Conservation (phyloP, 495 filamentous ascomycete species). For the Parmelia sp. region DNA sequence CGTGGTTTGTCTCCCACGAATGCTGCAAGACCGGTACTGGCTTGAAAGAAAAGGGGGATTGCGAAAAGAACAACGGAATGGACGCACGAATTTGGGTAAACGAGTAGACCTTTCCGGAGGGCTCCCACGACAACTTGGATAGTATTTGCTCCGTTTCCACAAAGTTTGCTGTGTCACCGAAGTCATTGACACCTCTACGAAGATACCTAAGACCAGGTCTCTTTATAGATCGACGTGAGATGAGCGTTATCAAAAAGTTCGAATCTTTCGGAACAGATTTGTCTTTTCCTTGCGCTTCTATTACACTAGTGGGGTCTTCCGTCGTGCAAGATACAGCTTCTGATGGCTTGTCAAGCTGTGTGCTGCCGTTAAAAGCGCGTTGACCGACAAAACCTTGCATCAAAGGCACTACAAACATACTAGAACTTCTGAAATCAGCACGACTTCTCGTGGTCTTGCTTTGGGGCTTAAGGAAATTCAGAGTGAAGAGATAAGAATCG, state of each 20-base stretch:
- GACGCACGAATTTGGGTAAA: constrained; percentile 83
- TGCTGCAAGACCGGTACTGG: constrained; percentile 76
- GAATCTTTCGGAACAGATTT: background rate
- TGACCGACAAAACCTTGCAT: constrained; percentile 97
- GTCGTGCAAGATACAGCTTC: constrained; percentile 9
- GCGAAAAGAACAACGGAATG: constrained; percentile 87
- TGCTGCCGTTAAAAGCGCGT: constrained; percentile 62
- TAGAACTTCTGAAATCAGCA: background rate
- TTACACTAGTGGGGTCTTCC: constrained; percentile 13
- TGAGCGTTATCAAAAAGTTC: constrained; percentile 70
- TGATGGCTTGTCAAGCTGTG: constrained; percentile 25
- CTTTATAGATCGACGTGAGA: constrained; percentile 77
- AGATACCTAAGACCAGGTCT: constrained; percentile 86
- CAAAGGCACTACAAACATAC: constrained; percentile 62
- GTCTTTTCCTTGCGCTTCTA: constrained; percentile 7
- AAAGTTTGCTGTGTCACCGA: constrained; percentile 78
- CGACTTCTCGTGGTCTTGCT: background rate
- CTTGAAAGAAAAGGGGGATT: constrained; percentile 87
- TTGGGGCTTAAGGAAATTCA: background rate
- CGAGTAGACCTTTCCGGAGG: constrained; percentile 61
- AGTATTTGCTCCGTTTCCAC: constrained; percentile 95
- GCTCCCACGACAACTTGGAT: constrained; percentile 55
- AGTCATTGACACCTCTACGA: constrained; percentile 82
- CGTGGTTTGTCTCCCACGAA: constrained; percentile 64
- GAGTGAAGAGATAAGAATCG: background rate